Conservation (phyloP, 2,329 filamentous ascomycete species). For the Orbilia quercus region DNA sequence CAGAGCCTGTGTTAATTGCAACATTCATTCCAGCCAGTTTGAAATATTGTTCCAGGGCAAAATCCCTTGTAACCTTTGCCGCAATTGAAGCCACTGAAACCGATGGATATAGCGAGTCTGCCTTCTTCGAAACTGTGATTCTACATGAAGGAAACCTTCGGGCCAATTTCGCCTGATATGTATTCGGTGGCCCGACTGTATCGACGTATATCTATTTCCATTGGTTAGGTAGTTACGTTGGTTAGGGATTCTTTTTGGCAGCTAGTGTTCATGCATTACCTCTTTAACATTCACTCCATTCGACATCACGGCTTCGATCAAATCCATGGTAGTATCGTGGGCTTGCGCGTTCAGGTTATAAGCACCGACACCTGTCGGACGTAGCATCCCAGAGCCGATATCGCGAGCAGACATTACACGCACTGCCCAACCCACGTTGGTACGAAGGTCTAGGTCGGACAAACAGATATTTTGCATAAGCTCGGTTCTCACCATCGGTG, state of each 20-base stretch:
- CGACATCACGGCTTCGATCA: constrained; percentile 81
- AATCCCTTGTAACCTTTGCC: constrained; percentile 94
- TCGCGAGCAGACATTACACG: constrained; percentile 83
- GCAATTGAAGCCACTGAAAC: constrained; percentile 94
- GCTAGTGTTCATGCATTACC: constrained; percentile 12
- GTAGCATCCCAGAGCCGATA: constrained; percentile 82
- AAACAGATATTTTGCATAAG: constrained; percentile 69
- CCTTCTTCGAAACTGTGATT: constrained; percentile 87
- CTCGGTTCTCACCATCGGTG: constrained; percentile 77
- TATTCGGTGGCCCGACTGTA: constrained; percentile 82
- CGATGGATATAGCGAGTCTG: constrained; percentile 89
- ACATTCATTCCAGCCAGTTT: constrained; percentile 65
- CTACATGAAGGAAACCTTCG: constrained; percentile 80
- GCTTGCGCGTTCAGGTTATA: constrained; percentile 91
- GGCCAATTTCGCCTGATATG: constrained; percentile 87
- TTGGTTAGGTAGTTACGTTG: constrained; percentile 14
- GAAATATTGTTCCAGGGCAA: constrained; percentile 74
- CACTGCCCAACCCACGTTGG: constrained; percentile 84
- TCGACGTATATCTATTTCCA: constrained; percentile 81
- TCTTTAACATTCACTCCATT: constrained; percentile 84
- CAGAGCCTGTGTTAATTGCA: constrained; percentile 78
- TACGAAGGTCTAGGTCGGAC: constrained; percentile 61
- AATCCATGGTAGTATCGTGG: constrained; percentile 71
- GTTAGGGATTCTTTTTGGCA: not conserved
- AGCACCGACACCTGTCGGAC: constrained; percentile 64